phyloP scores from a whole-genome alignment of 1,284 basidiomycete genomes.

The Cutaneotrichosporon sp. region DNA sequence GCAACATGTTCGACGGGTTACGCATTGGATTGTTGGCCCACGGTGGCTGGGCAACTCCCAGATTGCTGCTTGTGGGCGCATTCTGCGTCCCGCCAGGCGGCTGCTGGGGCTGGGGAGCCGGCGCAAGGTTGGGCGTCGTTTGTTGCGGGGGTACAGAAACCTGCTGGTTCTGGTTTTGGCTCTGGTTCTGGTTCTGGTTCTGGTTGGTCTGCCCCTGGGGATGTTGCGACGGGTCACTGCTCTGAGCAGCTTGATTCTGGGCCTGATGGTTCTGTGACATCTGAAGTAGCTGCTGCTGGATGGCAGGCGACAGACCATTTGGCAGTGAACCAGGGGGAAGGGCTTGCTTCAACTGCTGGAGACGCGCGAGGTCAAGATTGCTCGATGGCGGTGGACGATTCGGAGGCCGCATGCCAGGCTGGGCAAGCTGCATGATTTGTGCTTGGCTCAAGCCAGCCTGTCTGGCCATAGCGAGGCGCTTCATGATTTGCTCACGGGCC shows the following conservation, averaged over 20 bases:
- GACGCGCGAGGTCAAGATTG: slow-evolving; percentile 6
- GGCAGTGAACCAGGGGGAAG: slow-evolving; percentile 3
- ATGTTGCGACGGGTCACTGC: neutral
- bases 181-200: slow-evolving; percentile 8
- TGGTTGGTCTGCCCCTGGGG: neutral
- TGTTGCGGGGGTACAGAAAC: slow-evolving; percentile 4
- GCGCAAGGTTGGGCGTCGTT: slow-evolving; percentile 8
- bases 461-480: slow-evolving; percentile 5
- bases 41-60: neutral
- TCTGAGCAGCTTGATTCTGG: neutral
- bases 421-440: slow-evolving; percentile 1
- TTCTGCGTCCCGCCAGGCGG: neutral
- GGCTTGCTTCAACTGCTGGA: slow-evolving; percentile 11
- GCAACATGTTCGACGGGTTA: slow-evolving; percentile 4
- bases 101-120: neutral
- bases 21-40: slow-evolving; percentile 2
- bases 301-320: slow-evolving; percentile 3
- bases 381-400: neutral
- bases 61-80: neutral
- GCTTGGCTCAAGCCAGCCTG: slow-evolving; percentile 7
- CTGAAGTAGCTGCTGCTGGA: slow-evolving; percentile 15
- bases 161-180: slow-evolving; percentile 1
- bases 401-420: slow-evolving; percentile 1
- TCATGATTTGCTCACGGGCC: slow-evolving; percentile 8
- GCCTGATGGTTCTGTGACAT: slow-evolving; percentile 9